A percentile compares a stretch with the other conserved stretches of the same genome.
phyloP scores from a whole-genome alignment of 2,329 filamentous ascomycete genomes.

The Alternaria brassicae region DNA sequence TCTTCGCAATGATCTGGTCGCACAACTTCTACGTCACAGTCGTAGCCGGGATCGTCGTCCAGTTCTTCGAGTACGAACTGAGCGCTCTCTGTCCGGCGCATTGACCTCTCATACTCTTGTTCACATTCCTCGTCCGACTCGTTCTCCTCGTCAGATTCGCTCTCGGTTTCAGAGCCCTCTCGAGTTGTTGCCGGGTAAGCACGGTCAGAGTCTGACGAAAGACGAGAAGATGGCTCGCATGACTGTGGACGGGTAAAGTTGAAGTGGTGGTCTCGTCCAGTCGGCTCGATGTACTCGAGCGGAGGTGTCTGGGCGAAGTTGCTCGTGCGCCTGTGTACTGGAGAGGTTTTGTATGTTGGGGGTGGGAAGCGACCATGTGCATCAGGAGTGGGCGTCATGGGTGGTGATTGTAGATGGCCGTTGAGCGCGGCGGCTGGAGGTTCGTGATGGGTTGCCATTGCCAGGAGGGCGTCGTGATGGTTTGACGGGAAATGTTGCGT shows the following conservation, averaged over 20 bases:
- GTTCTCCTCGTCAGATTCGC: constrained; percentile 29
- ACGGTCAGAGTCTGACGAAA: constrained; percentile 48
- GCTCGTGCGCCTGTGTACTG: constrained; percentile 45
- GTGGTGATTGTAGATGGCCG: constrained; percentile 47
- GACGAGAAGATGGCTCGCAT: constrained; percentile 45
- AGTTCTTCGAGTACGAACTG: constrained; percentile 56
- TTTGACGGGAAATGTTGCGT: constrained; percentile 39
- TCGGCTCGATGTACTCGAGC: constrained; percentile 48
- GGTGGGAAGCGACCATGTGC: constrained; percentile 39
- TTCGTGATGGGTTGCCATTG: constrained; percentile 45
- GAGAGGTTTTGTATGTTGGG: constrained; percentile 42
- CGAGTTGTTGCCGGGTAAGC: constrained; percentile 40
- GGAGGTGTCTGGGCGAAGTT: constrained; percentile 47
- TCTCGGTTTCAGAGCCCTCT: constrained; percentile 39
- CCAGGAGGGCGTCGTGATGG: constrained; percentile 29
- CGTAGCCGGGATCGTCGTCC: constrained; percentile 48
- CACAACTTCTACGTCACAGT: constrained; percentile 54
- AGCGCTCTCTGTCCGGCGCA: constrained; percentile 38
- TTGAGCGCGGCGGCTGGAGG: constrained; percentile 40
- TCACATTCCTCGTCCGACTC: constrained; percentile 41
- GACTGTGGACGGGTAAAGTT: constrained; percentile 48
- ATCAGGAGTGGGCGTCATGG: constrained; percentile 45
- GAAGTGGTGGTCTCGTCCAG: constrained; percentile 45
- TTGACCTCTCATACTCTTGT: constrained; percentile 32
- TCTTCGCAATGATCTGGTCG: constrained; percentile 56